Conservation (phyloP, 129 eudicot genomes). For the Sambucus nigra region DNA sequence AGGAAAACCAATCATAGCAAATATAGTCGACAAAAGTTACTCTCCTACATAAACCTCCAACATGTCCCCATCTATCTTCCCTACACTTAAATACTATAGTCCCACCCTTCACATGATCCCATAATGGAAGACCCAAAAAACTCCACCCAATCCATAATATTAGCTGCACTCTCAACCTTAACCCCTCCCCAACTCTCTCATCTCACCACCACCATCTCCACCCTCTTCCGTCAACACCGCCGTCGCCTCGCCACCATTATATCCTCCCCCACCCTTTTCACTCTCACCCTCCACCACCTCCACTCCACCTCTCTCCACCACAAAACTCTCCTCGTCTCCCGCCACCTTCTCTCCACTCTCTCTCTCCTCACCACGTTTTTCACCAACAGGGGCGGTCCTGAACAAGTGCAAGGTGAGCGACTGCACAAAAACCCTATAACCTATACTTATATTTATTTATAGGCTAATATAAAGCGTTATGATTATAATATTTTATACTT, state of each 20-base stretch:
- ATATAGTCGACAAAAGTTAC: too few species aligned
- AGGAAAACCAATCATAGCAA: too few species aligned
- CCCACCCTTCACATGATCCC: constrained; percentile 50
- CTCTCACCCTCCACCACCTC: constrained; percentile 84
- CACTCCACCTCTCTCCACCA: constrained; percentile 75
- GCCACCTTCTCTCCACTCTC: constrained; percentile 56
- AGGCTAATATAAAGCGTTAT: too few species aligned
- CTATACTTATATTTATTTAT: too few species aligned
- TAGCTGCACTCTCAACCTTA: constrained; percentile 67
- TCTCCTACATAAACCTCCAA: too few species aligned
- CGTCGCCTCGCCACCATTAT: constrained; percentile 61
- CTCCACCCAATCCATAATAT: constrained; percentile 34
- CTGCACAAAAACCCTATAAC: too few species aligned
- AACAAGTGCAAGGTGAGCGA: too few species aligned
- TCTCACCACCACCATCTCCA: constrained; percentile 47
- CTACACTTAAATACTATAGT: too few species aligned
- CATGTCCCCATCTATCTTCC: too few species aligned
- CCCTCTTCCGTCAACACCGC: constrained; percentile 64
- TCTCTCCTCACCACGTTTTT: constrained; percentile 32
- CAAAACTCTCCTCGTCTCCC: constrained; percentile 72
- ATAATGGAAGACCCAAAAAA: constrained; percentile 37
- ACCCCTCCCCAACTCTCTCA: constrained; percentile 49
- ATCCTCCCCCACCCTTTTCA: constrained; percentile 63
- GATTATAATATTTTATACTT: too few species aligned
- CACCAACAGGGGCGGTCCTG: too few species aligned